These are phyloP conservation scores for Leccinum variicolor DNA, from an alignment of 768 basidiomycete genomes.

Conservation along the genomic window DNA sequence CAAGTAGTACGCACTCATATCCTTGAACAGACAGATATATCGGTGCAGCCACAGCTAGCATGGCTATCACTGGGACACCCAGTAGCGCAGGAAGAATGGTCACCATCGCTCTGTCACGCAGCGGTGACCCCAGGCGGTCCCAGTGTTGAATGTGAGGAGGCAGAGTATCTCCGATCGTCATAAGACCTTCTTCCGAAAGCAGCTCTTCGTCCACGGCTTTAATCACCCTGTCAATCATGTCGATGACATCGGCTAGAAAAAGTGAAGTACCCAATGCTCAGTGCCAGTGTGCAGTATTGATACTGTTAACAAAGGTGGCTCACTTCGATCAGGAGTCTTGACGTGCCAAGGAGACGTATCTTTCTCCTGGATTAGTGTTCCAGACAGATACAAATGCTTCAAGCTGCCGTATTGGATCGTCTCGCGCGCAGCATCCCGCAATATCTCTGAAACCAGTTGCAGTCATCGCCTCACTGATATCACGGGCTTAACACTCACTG, in stretches of 20 bases:
- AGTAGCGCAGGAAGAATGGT: conserved; percentile 1
- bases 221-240: not conserved
- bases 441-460: not conserved
- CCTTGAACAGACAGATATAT: not conserved
- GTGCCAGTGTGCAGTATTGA: not conserved
- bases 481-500: not conserved
- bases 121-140: not conserved
- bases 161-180: not conserved
- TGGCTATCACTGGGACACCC: not conserved
- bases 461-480: not conserved
- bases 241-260: not conserved
- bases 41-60: not conserved
- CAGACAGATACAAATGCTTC: not conserved
- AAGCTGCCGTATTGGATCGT: not conserved
- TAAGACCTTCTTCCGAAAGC: not conserved
- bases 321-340: not conserved
- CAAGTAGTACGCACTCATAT: not conserved
- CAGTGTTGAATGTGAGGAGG: not conserved
- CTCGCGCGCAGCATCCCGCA: not conserved
- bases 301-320: not conserved
- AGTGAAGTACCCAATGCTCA: not conserved
- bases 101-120: not conserved
- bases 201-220: not conserved
- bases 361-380: not conserved
- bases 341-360: not conserved